phyloP scores from a whole-genome alignment of 306 rosid species.

The Delonix regia region DNA sequence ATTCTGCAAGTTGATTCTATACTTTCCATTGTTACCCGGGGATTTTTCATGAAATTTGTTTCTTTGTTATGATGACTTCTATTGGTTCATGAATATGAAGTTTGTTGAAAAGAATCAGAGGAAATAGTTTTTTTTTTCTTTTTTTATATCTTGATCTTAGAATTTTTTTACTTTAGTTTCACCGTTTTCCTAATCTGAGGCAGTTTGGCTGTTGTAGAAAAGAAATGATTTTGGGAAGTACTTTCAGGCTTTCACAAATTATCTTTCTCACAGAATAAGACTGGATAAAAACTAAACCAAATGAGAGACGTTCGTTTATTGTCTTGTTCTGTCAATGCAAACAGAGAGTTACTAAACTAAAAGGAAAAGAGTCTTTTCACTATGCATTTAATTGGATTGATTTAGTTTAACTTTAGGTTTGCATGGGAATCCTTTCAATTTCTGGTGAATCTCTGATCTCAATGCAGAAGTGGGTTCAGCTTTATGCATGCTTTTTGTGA shows the following conservation, averaged over 20 bases:
- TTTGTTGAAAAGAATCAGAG: not conserved
- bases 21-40: not conserved
- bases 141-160: not conserved
- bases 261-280: slow-evolving; percentile 1
- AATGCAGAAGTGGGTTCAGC: not conserved
- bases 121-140: not conserved
- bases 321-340: not conserved
- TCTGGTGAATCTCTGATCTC: slow-evolving; percentile 24
- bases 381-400: not conserved
- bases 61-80: not conserved
- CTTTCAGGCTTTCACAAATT: not conserved
- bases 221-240: slow-evolving; percentile 2
- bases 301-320: not conserved
- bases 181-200: not conserved
- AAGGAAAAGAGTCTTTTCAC: slow-evolving; percentile 6
- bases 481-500: slow-evolving; percentile 13
- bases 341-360: not conserved
- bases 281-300: not conserved
- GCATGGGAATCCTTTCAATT: slow-evolving; percentile 11
- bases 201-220: not conserved
- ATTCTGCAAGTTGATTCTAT: not conserved
- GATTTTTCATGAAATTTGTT: not conserved
- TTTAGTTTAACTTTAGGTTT: slow-evolving; percentile 14
- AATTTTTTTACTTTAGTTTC: slow-evolving; percentile 1
- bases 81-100: slow-evolving; percentile 1